A percentile compares a stretch with the other conserved stretches of the same genome.
Evolutionary conservation across 345 rosid species (phyloP).

Genomic region (Corchorus capsularis): DNA sequence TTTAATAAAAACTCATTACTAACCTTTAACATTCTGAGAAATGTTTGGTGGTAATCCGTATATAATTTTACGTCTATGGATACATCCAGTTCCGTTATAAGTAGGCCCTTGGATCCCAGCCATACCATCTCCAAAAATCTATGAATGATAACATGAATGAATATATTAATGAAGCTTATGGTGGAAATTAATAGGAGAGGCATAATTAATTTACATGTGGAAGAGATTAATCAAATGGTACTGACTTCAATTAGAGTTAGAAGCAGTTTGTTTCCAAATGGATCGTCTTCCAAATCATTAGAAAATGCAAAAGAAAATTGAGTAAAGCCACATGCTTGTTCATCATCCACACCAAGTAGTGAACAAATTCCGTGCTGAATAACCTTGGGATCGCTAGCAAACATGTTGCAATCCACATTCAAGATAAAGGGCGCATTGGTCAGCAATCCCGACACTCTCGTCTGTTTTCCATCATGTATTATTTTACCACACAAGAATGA

Average conservation of each 20-base stretch:
- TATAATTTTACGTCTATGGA: slow-evolving; percentile 44
- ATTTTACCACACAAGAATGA: too few relatives aligned
- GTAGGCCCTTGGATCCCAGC: slow-evolving; percentile 56
- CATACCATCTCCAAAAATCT: slow-evolving; percentile 30
- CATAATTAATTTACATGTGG: too few relatives aligned
- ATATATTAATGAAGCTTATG: too few relatives aligned
- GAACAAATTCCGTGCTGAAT: slow-evolving; percentile 52
- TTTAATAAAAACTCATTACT: too few relatives aligned
- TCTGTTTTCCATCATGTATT: slow-evolving; percentile 25
- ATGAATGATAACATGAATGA: too few relatives aligned
- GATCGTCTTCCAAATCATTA: slow-evolving; percentile 36
- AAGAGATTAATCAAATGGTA: neutral
- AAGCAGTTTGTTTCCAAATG: slow-evolving; percentile 34
- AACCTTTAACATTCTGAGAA: too few relatives aligned
- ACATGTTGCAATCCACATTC: slow-evolving; percentile 80
- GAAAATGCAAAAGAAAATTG: slow-evolving; percentile 55
- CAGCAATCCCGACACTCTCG: slow-evolving; percentile 66
- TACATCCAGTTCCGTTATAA: slow-evolving; percentile 59
- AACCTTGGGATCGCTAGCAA: slow-evolving; percentile 49
- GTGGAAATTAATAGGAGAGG: too few relatives aligned
- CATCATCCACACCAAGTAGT: slow-evolving; percentile 30
- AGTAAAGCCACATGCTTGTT: slow-evolving; percentile 42
- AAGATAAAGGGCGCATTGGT: slow-evolving; percentile 73
- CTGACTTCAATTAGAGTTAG: slow-evolving; percentile 27
- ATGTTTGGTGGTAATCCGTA: too few relatives aligned